Percentiles rank a stretch among this genome's conserved stretches.
Conservation (phyloP, 805 yeast genomes). For the Hanseniaspora taiwanica region DNA sequence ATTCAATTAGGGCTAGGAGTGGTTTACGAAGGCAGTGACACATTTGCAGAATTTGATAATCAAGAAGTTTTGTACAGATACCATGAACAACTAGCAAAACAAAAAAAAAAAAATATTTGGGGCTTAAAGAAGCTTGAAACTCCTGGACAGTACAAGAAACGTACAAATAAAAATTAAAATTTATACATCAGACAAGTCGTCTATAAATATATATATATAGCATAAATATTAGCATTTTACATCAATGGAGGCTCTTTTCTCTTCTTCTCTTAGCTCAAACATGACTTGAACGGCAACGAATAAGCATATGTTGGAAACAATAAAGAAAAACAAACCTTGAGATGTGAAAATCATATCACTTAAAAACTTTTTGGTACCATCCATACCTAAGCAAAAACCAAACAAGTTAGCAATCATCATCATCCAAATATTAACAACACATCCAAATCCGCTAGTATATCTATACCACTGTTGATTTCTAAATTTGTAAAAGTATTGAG, state of each 20-base stretch:
- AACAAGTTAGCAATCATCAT: conserved; percentile 95
- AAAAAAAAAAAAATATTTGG: conserved; percentile 57
- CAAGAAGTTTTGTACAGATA: conserved; percentile 43
- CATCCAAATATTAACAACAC: conserved; percentile 84
- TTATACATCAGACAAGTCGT: background rate
- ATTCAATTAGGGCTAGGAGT: conserved; percentile 69
- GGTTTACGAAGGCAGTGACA: conserved; percentile 66
- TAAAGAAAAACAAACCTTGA: conserved; percentile 50
- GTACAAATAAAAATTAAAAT: conserved; percentile 19
- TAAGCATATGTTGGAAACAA: conserved; percentile 47
- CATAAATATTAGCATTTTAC: conserved; percentile 45
- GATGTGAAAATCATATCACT: conserved; percentile 59
- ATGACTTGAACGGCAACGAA: conserved; percentile 84
- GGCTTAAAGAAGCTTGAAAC: conserved; percentile 39
- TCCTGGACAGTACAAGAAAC: conserved; percentile 68
- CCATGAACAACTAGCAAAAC: conserved; percentile 50
- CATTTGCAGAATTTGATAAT: conserved; percentile 77
- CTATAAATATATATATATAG: conserved; percentile 1
- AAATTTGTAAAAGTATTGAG: conserved; percentile 29
- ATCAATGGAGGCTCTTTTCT: conserved; percentile 69
- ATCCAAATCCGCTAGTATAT: conserved; percentile 75
- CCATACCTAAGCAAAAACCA: conserved; percentile 88
- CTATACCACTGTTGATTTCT: conserved; percentile 54
- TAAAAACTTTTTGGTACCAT: conserved; percentile 60
- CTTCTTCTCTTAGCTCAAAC: conserved; percentile 86